Base-by-base conservation (phyloP, 2,329 filamentous ascomycete genomes). In the Aspergillus uvarum region DNA sequence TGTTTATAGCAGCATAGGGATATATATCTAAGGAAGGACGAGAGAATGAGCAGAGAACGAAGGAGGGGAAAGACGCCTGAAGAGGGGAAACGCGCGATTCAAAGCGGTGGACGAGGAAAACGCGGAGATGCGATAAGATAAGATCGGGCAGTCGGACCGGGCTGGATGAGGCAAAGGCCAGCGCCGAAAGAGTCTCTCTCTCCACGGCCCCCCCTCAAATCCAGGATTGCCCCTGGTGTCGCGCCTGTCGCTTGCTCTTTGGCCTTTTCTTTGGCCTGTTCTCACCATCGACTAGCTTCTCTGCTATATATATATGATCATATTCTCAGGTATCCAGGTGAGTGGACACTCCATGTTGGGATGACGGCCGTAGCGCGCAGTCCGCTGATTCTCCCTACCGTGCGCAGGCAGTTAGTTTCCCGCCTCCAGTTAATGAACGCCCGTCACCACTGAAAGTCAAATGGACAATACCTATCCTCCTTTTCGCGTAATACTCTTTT, bases 91-190 rank as follows among this genome's bases (percentile, higher is more conserved):
- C 50, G 29, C 38, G 31, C 51, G 51, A 56, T 44, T 21, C 26
- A 47, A 48, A 58, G 38, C 47, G 51, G 49, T 54, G 44, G 56
- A 61, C 51, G 56, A 57, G 51, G 59, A 57, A 62, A 69, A 68
- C 68, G 72, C 70, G 72, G 72, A 74, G 72, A 72, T 72, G 63
- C 66, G 71, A 74, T 74, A 74, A 74, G 70, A 69, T 69, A 69
- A 69, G 67, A 69, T 69, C 57, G 48, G 29, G 56, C 56, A 62
- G 63, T 60, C 64, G 64, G 63, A 54, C 59, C 38, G 56, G 51
- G 38, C 52, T 56, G 24, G 26, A 53, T 31, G 50, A 54, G 60
- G 53, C 54, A 54, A 59, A 59, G 54, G 54, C 52, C 58, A 60
- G 59, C 56, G 56, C 63, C 51, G 53, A 59, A 59, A 59, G 59